These are phyloP conservation scores for Mycena citricolor DNA, from an alignment of 1,284 basidiomycete species.

Conservation along the genomic window DNA sequence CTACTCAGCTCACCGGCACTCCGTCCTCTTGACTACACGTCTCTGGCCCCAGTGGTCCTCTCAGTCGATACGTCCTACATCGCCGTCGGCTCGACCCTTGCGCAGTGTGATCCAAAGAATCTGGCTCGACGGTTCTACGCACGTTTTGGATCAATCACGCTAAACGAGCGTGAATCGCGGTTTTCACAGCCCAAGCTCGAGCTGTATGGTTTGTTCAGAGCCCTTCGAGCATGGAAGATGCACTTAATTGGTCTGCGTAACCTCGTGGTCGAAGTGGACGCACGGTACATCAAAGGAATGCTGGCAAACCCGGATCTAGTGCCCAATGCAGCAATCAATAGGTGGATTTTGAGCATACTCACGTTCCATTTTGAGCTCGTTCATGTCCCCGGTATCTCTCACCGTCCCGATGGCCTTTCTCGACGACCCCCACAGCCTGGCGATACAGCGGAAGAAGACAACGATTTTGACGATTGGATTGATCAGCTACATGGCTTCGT, in stretches of 20 bases:
- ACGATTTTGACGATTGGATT: conserved; percentile 9
- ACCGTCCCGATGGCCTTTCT: conserved; percentile 14
- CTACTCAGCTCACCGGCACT: conserved; percentile 26
- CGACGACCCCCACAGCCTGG: conserved; percentile 8
- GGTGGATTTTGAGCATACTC: conserved; percentile 11
- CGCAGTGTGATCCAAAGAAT: conserved; percentile 29
- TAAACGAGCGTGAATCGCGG: conserved; percentile 33
- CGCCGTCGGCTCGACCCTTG: conserved; percentile 33
- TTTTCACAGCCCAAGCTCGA: conserved; percentile 46
- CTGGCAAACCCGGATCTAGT: conserved; percentile 40
- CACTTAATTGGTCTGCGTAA: conserved; percentile 36
- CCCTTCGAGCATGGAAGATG: conserved; percentile 26
- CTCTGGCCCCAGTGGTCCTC: conserved; percentile 1
- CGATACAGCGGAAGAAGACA: conserved; percentile 12
- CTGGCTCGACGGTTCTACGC: conserved; percentile 20
- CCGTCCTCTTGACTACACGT: conserved; percentile 33
- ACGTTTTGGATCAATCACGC: conserved; percentile 35
- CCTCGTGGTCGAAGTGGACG: conserved; percentile 39
- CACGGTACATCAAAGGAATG: conserved; percentile 42
- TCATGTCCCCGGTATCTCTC: conserved; percentile 8
- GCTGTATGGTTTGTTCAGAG: conserved; percentile 38
- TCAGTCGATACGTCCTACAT: conserved; percentile 33
- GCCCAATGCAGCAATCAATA: conserved; percentile 11
- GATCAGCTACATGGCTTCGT: conserved; percentile 16
- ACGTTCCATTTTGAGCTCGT: conserved; percentile 7